A percentile compares a stretch with the other conserved stretches of the same genome.
phyloP scores from a whole-genome alignment of 352 stramenopile species.

The Phytophthora boehmeriae region DNA sequence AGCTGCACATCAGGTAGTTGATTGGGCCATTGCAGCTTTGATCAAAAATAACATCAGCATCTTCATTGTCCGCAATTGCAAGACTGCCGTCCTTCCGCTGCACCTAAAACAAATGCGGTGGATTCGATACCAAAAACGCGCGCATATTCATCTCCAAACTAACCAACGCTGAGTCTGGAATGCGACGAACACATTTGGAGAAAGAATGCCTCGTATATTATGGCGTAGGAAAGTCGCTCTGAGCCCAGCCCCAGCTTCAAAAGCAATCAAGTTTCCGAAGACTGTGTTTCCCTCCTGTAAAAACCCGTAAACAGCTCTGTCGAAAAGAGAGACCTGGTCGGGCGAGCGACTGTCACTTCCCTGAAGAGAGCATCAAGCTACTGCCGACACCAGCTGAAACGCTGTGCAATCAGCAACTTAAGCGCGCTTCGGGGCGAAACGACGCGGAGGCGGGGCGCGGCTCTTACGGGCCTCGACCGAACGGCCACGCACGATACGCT shows the following conservation, averaged over 20 bases:
- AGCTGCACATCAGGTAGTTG: too few species aligned
- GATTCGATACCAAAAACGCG: too few species aligned
- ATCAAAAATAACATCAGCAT: too few species aligned
- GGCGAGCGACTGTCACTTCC: constrained; percentile 10
- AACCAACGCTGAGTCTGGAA: constrained; percentile 24
- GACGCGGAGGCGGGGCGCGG: constrained; percentile 91
- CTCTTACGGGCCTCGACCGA: constrained; percentile 93
- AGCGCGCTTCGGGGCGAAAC: constrained; percentile 74
- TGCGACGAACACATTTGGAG: too few species aligned
- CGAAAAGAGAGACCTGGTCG: not conserved
- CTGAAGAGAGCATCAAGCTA: constrained; percentile 35
- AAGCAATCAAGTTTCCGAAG: constrained; percentile 5
- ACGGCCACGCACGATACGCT: constrained; percentile 98
- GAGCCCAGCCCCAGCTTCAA: constrained; percentile 6
- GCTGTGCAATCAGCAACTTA: constrained; percentile 45
- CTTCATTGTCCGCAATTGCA: too few species aligned
- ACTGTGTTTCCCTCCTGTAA: constrained; percentile 2
- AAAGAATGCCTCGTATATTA: constrained; percentile 59
- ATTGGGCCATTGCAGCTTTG: too few species aligned
- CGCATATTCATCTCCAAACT: constrained; percentile 11
- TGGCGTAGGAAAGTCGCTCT: constrained; percentile 22
- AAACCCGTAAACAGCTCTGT: constrained; percentile 2
- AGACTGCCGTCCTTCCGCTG: too few species aligned
- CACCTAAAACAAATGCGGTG: too few species aligned
- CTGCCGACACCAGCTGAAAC: constrained; percentile 6